Evolutionary conservation across 768 basidiomycete genomes (phyloP).

Genomic region (Rhizopogon vinicolor): DNA sequence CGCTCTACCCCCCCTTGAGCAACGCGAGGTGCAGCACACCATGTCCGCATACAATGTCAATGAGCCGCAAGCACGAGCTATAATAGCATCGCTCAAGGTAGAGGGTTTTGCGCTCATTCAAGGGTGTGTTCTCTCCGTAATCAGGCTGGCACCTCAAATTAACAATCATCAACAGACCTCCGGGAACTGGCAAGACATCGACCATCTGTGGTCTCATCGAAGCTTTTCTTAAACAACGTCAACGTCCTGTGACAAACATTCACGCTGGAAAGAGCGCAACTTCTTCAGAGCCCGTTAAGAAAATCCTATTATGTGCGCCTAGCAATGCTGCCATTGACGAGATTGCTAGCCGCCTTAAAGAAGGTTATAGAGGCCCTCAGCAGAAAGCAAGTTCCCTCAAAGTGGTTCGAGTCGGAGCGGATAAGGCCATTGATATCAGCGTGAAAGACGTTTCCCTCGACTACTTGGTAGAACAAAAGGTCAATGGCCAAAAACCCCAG

Average conservation of each 20-base stretch:
- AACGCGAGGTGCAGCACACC: conserved; percentile 50
- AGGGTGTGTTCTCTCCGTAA: conserved; percentile 54
- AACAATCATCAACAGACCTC: conserved; percentile 55
- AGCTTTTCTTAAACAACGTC: conserved; percentile 65
- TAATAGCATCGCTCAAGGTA: conserved; percentile 64
- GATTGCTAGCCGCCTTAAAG: conserved; percentile 82
- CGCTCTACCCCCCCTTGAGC: conserved; percentile 37
- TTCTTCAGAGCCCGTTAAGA: conserved; percentile 48
- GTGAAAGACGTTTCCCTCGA: conserved; percentile 88
- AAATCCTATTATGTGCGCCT: conserved; percentile 90
- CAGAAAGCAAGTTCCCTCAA: conserved; percentile 57
- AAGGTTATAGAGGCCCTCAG: conserved; percentile 59
- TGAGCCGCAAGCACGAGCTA: conserved; percentile 91
- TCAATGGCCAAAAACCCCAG: conserved; percentile 39
- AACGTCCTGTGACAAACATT: conserved; percentile 42
- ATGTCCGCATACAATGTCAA: conserved; percentile 78
- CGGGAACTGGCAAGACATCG: conserved; percentile 97
- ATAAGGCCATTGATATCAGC: conserved; percentile 66
- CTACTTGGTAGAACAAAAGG: conserved; percentile 73
- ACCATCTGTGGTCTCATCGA: conserved; percentile 96
- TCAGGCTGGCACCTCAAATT: neutral
- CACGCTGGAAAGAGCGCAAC: conserved; percentile 39
- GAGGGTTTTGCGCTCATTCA: conserved; percentile 90
- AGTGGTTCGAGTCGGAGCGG: conserved; percentile 87
- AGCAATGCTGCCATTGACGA: conserved; percentile 99